Percentiles rank a stretch among this genome's conserved stretches.
Evolutionary conservation across 2,329 filamentous ascomycete species (phyloP).

Genomic region (Fusarium dimerum): DNA sequence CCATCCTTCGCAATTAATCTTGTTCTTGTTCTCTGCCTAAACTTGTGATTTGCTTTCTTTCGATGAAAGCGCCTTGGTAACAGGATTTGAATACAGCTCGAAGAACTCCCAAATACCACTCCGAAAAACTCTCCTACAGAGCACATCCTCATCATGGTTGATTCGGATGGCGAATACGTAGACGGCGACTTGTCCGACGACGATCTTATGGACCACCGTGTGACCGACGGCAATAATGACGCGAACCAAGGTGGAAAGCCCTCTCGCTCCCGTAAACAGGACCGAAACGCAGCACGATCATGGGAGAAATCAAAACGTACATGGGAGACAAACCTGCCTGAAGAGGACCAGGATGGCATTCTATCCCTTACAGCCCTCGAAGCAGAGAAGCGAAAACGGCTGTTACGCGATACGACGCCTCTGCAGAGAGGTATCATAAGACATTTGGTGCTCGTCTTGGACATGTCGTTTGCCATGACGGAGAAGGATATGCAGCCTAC

Average conservation of each 20-base stretch:
- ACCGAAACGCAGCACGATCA: conserved; percentile 51
- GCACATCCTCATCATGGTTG: conserved; percentile 56
- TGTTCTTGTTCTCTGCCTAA: not conserved
- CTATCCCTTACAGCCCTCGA: conserved; percentile 78
- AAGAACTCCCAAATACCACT: not conserved
- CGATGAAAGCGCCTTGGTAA: too few species aligned
- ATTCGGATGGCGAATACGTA: conserved; percentile 72
- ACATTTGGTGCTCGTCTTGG: conserved; percentile 87
- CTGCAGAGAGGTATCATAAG: conserved; percentile 96
- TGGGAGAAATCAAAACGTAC: conserved; percentile 69
- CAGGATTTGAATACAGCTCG: too few species aligned
- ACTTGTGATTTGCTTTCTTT: too few species aligned
- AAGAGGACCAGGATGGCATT: conserved; percentile 75
- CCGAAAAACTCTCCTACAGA: not conserved
- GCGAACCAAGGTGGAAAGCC: conserved; percentile 29
- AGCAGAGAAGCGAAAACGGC: conserved; percentile 75
- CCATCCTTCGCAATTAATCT: not conserved
- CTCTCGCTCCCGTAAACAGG: conserved; percentile 33
- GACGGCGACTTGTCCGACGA: conserved; percentile 65
- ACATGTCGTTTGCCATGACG: conserved; percentile 90
- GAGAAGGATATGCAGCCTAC: conserved; percentile 94
- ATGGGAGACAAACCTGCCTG: conserved; percentile 69
- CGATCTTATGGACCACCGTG: conserved; percentile 55
- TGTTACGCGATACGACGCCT: conserved; percentile 91
- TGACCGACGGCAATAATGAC: conserved; percentile 40